A percentile compares a stretch with the other conserved stretches of the same genome.
These are phyloP conservation scores for Rosa hybrid DNA, from an alignment of 331 rosid species.

Conservation along the genomic window DNA sequence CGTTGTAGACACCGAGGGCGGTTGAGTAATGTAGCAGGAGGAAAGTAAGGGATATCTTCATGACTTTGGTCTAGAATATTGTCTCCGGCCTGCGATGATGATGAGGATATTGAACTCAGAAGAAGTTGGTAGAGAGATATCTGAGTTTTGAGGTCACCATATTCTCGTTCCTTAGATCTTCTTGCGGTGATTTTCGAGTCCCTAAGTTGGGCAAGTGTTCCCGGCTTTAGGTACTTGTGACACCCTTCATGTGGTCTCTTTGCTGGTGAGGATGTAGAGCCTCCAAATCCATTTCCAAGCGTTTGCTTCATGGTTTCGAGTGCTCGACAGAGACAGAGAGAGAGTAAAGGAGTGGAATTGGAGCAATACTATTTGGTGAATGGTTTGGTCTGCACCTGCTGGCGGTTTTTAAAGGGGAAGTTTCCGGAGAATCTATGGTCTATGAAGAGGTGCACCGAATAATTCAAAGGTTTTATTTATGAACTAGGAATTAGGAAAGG, in stretches of 20 bases:
- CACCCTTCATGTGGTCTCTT: constrained; percentile 1
- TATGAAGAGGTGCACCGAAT: not conserved
- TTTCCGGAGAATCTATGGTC: constrained; percentile 12
- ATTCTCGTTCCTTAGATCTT: not conserved
- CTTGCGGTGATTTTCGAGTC: constrained; percentile 30
- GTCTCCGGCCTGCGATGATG: not conserved
- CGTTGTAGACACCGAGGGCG: constrained; percentile 23
- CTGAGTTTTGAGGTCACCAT: not conserved
- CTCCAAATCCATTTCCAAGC: not conserved
- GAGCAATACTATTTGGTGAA: not conserved
- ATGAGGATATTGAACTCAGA: constrained; percentile 9
- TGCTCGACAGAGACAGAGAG: not conserved
- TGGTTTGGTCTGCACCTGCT: not conserved
- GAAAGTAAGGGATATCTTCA: constrained; percentile 29
- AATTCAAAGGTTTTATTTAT: not conserved
- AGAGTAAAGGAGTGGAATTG: not conserved
- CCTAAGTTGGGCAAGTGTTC: constrained; percentile 38
- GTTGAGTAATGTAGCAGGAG: not conserved
- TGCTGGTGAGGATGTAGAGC: not conserved
- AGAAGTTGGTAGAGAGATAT: constrained; percentile 11
- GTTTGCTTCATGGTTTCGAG: constrained; percentile 19
- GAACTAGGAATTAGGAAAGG: not conserved
- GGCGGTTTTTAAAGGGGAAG: not conserved
- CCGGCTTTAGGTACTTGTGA: constrained; percentile 34
- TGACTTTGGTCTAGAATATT: not conserved